These are phyloP conservation scores for Elongisporangium senticosum DNA, from an alignment of 352 stramenopile genomes.

Conservation along the genomic window DNA sequence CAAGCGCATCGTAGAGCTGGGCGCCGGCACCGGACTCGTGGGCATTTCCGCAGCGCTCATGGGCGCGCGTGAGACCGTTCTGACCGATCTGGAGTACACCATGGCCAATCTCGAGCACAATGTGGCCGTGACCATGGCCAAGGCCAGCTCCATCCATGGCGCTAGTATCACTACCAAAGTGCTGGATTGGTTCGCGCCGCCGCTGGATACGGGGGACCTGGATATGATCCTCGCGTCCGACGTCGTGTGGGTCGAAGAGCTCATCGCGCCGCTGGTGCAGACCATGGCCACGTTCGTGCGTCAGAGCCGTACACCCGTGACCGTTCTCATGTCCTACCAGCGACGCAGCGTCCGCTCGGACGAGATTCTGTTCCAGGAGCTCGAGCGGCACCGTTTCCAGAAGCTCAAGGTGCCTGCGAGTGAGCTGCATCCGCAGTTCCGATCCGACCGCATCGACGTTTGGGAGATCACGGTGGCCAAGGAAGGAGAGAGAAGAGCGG, in stretches of 20 bases:
- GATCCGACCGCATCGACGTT: slow-evolving; percentile 35
- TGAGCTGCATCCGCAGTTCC: slow-evolving; percentile 38
- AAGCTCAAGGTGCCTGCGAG: slow-evolving; percentile 15
- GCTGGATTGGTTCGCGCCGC: slow-evolving; percentile 68
- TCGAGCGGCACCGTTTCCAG: slow-evolving; percentile 25
- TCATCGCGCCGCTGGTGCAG: slow-evolving; percentile 78
- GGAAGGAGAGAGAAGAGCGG: too few relatives aligned
- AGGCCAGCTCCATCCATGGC: background rate
- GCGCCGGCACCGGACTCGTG: slow-evolving; percentile 81
- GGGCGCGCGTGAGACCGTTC: slow-evolving; percentile 59
- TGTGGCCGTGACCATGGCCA: slow-evolving; percentile 28
- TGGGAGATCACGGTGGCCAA: slow-evolving; percentile 28
- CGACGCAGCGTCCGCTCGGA: slow-evolving; percentile 60
- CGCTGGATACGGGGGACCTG: slow-evolving; percentile 44
- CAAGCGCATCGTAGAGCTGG: slow-evolving; percentile 72
- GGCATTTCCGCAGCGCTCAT: slow-evolving; percentile 76
- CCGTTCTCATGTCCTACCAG: slow-evolving; percentile 68
- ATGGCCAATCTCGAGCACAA: slow-evolving; percentile 74
- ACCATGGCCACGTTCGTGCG: slow-evolving; percentile 56
- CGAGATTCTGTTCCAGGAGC: slow-evolving; percentile 43
- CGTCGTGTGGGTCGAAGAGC: slow-evolving; percentile 88
- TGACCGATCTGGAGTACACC: slow-evolving; percentile 87
- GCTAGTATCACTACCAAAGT: slow-evolving; percentile 20
- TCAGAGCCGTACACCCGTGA: slow-evolving; percentile 25
- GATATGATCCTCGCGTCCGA: slow-evolving; percentile 86